Conservation (phyloP, 805 yeast genomes). For the Priceomyces castillae region DNA sequence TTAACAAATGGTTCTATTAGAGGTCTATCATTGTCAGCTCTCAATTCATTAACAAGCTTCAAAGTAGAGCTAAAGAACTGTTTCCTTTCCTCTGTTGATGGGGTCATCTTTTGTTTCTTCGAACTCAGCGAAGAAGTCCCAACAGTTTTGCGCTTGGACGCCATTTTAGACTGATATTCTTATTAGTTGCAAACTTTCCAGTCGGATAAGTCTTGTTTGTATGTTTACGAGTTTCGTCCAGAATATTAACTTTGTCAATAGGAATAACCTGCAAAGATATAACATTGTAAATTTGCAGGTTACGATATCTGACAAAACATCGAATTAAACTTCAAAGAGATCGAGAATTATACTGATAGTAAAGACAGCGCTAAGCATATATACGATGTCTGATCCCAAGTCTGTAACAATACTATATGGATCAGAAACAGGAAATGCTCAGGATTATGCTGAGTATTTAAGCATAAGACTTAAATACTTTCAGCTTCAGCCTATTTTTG, state of each 20-base stretch:
- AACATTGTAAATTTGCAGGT: neutral
- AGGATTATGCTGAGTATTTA: slow-evolving; percentile 73
- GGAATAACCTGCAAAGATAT: neutral
- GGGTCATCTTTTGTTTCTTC: slow-evolving; percentile 17
- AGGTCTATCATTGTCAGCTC: slow-evolving; percentile 26
- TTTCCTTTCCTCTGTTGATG: slow-evolving; percentile 23
- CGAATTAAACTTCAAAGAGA: neutral
- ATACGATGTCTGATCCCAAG: neutral
- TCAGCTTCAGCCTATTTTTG: slow-evolving; percentile 47
- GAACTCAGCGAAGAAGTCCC: slow-evolving; percentile 3
- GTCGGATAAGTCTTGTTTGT: neutral
- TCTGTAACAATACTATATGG: slow-evolving; percentile 70
- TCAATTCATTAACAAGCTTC: slow-evolving; percentile 27
- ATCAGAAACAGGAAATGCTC: slow-evolving; percentile 89
- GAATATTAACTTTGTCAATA: neutral
- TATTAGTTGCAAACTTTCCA: neutral
- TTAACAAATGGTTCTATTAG: slow-evolving; percentile 30
- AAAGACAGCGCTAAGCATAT: neutral
- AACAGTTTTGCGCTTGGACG: slow-evolving; percentile 21
- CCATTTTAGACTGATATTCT: slow-evolving; percentile 12
- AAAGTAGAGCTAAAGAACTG: slow-evolving; percentile 32
- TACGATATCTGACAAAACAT: neutral
- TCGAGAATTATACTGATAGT: neutral
- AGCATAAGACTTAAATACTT: slow-evolving; percentile 53
- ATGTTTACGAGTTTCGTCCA: slow-evolving; percentile 2